Conservation (phyloP, 768 basidiomycete genomes). For the Boletus vermiculosoides region DNA sequence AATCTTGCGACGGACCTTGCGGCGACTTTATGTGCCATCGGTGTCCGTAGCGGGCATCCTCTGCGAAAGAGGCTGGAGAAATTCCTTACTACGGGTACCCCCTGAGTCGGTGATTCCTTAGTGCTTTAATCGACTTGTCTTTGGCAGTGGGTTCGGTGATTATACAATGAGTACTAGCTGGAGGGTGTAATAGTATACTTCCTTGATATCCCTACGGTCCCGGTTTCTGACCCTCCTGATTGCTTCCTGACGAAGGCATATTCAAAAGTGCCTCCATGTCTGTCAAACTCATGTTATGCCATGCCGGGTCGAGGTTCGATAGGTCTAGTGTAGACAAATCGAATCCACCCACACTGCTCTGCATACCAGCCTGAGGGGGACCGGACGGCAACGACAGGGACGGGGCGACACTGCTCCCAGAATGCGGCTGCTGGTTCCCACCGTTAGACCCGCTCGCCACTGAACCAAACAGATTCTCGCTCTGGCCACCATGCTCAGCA, state of each 20-base stretch:
- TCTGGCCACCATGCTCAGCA: slow-evolving; percentile 16
- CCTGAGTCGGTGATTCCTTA: not conserved
- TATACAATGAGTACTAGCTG: slow-evolving; percentile 1
- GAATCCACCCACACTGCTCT: slow-evolving; percentile 36
- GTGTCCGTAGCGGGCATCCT: slow-evolving; percentile 63
- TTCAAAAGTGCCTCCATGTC: slow-evolving; percentile 57
- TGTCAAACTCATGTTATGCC: slow-evolving; percentile 44
- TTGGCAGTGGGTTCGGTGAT: not conserved
- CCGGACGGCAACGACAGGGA: slow-evolving; percentile 44
- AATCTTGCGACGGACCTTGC: slow-evolving; percentile 51
- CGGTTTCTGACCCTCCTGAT: slow-evolving; percentile 26
- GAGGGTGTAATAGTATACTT: not conserved
- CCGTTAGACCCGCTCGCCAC: slow-evolving; percentile 27
- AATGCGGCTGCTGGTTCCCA: slow-evolving; percentile 13
- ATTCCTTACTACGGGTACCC: slow-evolving; percentile 34
- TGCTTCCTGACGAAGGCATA: slow-evolving; percentile 35
- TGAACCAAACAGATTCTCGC: slow-evolving; percentile 23
- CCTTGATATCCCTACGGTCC: slow-evolving; percentile 12
- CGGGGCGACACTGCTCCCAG: slow-evolving; percentile 30
- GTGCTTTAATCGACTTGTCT: not conserved
- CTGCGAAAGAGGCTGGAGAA: slow-evolving; percentile 68
- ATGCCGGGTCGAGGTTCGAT: slow-evolving; percentile 42
- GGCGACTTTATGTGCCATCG: slow-evolving; percentile 47
- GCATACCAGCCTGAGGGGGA: slow-evolving; percentile 31
- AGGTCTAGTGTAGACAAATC: slow-evolving; percentile 51